Conservation (phyloP, 176 grass and related monocot genomes). For the Coix lacrymajobi region DNA sequence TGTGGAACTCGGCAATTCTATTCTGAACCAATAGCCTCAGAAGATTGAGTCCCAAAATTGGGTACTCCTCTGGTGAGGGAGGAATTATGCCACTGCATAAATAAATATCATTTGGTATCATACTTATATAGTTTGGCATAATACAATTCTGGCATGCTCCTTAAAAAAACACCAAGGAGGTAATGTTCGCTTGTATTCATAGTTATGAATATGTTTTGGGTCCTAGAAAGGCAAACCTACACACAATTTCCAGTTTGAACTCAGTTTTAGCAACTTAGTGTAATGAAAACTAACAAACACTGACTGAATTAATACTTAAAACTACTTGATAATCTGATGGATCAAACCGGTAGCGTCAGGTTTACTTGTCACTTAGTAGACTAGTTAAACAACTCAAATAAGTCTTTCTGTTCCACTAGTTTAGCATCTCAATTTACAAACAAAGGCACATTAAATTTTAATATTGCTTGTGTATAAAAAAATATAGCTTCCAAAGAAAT, state of each 20-base stretch:
- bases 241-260: not conserved
- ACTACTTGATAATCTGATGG: not conserved
- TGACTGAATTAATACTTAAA: not conserved
- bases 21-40: slow-evolving; percentile 88
- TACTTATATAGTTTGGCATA: not conserved
- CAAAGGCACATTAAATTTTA: not conserved
- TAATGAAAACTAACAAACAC: not conserved
- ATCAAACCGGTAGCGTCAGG: not conserved
- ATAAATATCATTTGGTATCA: slow-evolving; percentile 18
- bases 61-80: slow-evolving; percentile 62
- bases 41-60: slow-evolving; percentile 78
- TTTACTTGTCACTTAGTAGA: not conserved
- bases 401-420: not conserved
- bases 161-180: not conserved
- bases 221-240: not conserved
- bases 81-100: slow-evolving; percentile 71
- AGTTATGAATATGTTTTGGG: not conserved
- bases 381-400: not conserved
- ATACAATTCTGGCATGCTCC: not conserved
- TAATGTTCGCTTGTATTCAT: not conserved
- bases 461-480: not conserved
- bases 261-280: not conserved
- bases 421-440: not conserved
- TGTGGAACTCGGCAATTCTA: slow-evolving; percentile 98
- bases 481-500: not conserved